A percentile compares a stretch with the other conserved stretches of the same genome.
Conservation (phyloP, 441 rosid genomes). For the Kokia cookei region DNA sequence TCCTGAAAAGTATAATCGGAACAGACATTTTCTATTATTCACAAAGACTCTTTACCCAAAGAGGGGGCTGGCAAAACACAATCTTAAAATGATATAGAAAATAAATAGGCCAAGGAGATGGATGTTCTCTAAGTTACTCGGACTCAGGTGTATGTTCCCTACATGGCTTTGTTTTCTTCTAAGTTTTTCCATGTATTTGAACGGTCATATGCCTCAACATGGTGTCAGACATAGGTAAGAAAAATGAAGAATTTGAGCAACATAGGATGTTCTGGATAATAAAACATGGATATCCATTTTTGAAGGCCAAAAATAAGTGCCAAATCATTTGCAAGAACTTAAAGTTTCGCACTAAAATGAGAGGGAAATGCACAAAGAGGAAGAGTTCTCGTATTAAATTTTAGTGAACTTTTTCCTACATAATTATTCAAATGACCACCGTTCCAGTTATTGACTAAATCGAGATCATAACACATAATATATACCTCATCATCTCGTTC, state of each 20-base stretch:
- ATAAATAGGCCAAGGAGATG: neutral
- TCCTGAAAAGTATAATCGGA: slow-evolving; percentile 46
- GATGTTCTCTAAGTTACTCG: neutral
- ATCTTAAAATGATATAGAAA: neutral
- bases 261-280: neutral
- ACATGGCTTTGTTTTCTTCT: neutral
- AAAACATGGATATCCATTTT: neutral
- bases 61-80: neutral
- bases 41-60: slow-evolving; percentile 7
- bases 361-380: neutral
- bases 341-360: neutral
- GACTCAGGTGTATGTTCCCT: neutral
- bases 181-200: neutral
- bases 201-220: neutral
- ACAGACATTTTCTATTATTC: slow-evolving; percentile 12
- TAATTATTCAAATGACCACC: neutral
- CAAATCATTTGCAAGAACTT: neutral
- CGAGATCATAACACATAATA: slow-evolving; percentile 14
- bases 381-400: neutral
- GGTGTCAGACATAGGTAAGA: neutral
- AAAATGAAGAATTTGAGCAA: neutral
- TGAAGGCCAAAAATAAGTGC: neutral
- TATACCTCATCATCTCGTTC: slow-evolving; percentile 96
- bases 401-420: neutral
- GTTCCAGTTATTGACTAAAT: neutral